Conservation (phyloP, 352 stramenopile species). For the Pythium vanterpoolii region DNA sequence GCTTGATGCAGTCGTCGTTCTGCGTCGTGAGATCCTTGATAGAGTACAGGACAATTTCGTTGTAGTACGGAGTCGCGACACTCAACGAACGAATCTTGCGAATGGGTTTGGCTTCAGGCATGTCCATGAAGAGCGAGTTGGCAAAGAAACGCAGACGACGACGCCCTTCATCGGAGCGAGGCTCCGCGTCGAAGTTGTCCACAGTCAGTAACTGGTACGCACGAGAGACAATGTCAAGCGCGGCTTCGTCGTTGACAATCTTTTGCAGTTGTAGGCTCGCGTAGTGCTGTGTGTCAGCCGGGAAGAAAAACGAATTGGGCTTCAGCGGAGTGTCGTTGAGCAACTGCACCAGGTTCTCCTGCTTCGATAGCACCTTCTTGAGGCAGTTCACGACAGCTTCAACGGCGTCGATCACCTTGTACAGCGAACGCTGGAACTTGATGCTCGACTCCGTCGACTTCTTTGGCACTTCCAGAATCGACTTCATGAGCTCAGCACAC, state of each 20-base stretch:
- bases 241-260: conserved; percentile 78
- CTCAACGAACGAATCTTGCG: conserved; percentile 85
- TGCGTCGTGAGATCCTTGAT: conserved; percentile 83
- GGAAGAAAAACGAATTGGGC: conserved; percentile 89
- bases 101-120: conserved; percentile 82
- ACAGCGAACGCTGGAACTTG: conserved; percentile 85
- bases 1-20: conserved; percentile 93
- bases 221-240: conserved; percentile 80
- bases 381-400: conserved; percentile 82
- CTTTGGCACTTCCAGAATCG: conserved; percentile 79
- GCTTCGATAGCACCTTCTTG: conserved; percentile 82
- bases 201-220: conserved; percentile 85
- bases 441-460: conserved; percentile 74
- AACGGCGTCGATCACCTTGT: conserved; percentile 82
- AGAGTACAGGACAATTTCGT: conserved; percentile 89
- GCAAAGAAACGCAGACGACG: conserved; percentile 84
- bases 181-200: conserved; percentile 87
- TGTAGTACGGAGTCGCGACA: conserved; percentile 86
- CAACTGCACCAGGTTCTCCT: conserved; percentile 82
- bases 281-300: conserved; percentile 79
- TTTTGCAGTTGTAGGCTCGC: conserved; percentile 77
- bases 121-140: conserved; percentile 89
- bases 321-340: conserved; percentile 84
- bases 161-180: conserved; percentile 80
- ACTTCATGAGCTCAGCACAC: conserved; percentile 82